Evolutionary conservation across 768 basidiomycete species (phyloP), one percentile per base, ranked within the genome.

Genomic region (Candolleomyces efflorescens): DNA sequence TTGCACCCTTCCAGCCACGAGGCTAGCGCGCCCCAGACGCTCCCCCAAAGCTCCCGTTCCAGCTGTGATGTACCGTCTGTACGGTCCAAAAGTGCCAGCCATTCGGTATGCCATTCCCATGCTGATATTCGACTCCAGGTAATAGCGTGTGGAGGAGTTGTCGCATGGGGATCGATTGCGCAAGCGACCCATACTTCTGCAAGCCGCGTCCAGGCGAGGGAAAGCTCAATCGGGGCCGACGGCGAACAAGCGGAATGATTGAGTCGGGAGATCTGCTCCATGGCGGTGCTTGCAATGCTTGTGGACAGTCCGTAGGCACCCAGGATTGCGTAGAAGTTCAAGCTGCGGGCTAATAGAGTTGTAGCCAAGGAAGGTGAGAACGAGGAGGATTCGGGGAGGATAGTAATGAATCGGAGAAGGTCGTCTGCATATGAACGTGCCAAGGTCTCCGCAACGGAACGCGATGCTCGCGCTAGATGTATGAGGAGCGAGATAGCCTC

Each of bases 101-200:
- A 63, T 27, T 88, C 84, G 0, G 78, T 76, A 17, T 74, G 77
- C 90, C 93, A 96, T 0, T 78, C 83, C 85, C 89, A 90, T 2
- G 82, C 85, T n/a, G 76, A 71, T 10, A 96, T 75, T 65, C 94
- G 92, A 55, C 87, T 91, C 95, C 96, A 98, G 9, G 89, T 71
- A 50, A 98, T 84, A 54, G 91, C 92, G 69, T 98, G 96, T 7
- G 77, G 78, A 0, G 93, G 93, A 2, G 85, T 89, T 6, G 93
- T 95, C 55, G 79, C 77, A 67, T 98, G 96, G 5, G 96, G 95
- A 65, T 98, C 90, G n/a, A 84, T 81, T 0, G 94, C 92, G 63
- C 92, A 95, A 3, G 82, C 75, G 5, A 78, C 87, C 94, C 94
- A 98, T 0, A 78, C 73, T 58, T 83, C 82, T 2, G 92, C 62